Base-by-base conservation (phyloP, 805 yeast genomes). In the Danielia oregonensis region DNA sequence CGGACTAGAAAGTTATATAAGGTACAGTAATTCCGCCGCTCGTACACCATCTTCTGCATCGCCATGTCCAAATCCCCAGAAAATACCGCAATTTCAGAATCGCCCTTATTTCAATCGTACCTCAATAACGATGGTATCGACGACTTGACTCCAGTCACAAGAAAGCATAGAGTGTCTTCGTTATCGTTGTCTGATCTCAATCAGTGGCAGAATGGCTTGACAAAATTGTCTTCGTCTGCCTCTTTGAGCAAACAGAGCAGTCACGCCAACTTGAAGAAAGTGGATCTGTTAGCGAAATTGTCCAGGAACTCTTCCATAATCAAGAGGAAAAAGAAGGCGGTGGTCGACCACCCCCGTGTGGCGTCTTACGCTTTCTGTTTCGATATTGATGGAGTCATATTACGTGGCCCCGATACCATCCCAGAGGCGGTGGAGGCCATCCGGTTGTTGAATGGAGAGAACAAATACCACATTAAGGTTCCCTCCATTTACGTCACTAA, bases 351-450 rank as follows among this genome's bases (percentile, higher is more conserved):
- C 55, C 74, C 65, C 26, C 68, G 91, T 54, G 79, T 83, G 26
- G 88, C 89, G 1, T 78, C 85, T 2, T 83, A 83, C 53, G 95
- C 95, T 2, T 87, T 87, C 66, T 93, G 94, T 26, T 87, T 88
- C 57, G 96, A 88, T 62, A 87, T 87, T 36, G 96, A 87, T 55
- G 96, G 96, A 28, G 96, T 87, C 30, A 76, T 87, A 29, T 79
- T 87, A 43, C 72, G 85, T 40, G 95, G 96, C 11, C 89, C 93
- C 2, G 76, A 82, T 34, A 82, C 91, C 5, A 82, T 87, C 30
- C 89, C 93, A 0, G 81, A 83, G 51, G 94, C 95, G 1, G 73
- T 70, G 11, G 74, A 78, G 43, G 95, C 95, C 5, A 61, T 87
- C 46, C 70, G 72, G 42, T 55, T 83, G 66, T 70, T 87, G 43